Evolutionary conservation across 352 stramenopile genomes (phyloP).

Genomic region (Globisporangium alternatum): DNA sequence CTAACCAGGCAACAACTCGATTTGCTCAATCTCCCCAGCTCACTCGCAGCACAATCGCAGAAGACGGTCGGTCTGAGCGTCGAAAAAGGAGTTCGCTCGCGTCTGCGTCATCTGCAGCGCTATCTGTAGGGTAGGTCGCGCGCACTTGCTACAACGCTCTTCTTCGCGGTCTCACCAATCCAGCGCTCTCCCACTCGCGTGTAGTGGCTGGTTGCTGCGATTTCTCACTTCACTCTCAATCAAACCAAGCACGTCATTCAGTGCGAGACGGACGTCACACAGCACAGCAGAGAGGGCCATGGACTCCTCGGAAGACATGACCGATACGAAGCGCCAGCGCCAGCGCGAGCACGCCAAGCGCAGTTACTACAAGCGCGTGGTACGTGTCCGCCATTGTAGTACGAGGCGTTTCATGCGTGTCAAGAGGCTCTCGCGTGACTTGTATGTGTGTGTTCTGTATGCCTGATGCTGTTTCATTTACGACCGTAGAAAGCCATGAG

Average conservation of each 20-base stretch:
- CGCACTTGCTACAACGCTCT: no score
- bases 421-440: background rate
- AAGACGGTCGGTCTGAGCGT: no score
- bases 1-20: no score
- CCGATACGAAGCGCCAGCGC: slow-evolving; percentile 7
- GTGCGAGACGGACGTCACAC: background rate
- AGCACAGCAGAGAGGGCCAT: slow-evolving; percentile 20
- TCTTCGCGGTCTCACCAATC: background rate
- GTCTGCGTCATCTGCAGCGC: no score
- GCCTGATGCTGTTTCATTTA: background rate
- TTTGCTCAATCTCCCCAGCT: no score
- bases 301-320: slow-evolving; percentile 17
- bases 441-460: background rate
- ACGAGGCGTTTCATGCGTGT: background rate
- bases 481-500: slow-evolving; percentile 45
- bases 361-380: slow-evolving; percentile 76
- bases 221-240: background rate
- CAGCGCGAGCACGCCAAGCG: slow-evolving; percentile 59
- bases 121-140: no score
- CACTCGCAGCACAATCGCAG: no score
- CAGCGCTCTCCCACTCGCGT: background rate
- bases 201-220: background rate
- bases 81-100: no score
- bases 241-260: background rate
- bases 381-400: slow-evolving; percentile 21